These are phyloP conservation scores for Austroboletus olivaceoglutinosus DNA, from an alignment of 1,284 basidiomycete species.

Conservation along the genomic window DNA sequence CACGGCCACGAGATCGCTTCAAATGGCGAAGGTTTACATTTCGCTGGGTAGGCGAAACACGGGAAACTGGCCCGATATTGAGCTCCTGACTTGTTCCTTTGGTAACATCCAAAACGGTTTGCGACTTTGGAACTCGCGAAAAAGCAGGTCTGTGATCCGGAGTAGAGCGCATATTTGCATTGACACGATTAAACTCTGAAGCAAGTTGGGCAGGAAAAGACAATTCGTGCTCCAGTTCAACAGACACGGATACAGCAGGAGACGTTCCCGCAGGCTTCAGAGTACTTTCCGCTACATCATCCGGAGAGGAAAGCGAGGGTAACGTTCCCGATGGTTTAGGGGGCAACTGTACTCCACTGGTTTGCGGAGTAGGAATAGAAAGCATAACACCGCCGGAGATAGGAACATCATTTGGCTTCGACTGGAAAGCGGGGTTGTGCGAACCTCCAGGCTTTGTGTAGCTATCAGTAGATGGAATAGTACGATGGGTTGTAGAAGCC, in stretches of 20 bases:
- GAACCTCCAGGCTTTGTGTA: neutral
- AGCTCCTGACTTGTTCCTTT: constrained; percentile 14
- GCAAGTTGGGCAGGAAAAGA: constrained; percentile 10
- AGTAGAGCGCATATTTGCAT: constrained; percentile 1
- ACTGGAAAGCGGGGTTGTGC: constrained; percentile 1
- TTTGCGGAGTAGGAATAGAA: constrained; percentile 2
- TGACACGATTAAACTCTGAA: constrained; percentile 9
- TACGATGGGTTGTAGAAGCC: neutral
- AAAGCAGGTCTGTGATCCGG: constrained; percentile 13
- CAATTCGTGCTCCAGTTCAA: constrained; percentile 5
- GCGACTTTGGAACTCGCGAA: constrained; percentile 25
- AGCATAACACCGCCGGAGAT: constrained; percentile 20
- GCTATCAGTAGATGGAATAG: constrained; percentile 1
- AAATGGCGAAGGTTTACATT: constrained; percentile 33
- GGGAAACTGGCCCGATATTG: constrained; percentile 19
- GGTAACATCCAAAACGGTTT: constrained; percentile 19
- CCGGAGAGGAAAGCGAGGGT: neutral
- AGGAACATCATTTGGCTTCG: constrained; percentile 5
- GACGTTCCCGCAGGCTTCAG: constrained; percentile 1
- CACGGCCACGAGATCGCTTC: constrained; percentile 24
- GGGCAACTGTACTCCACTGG: neutral
- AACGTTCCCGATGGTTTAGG: constrained; percentile 7
- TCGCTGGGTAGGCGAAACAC: constrained; percentile 29
- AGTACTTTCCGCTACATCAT: neutral
- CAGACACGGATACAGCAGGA: constrained; percentile 3